These are phyloP conservation scores for Chenopodium quinoa DNA, from an alignment of 148 eudicot genomes.

Conservation along the genomic window DNA sequence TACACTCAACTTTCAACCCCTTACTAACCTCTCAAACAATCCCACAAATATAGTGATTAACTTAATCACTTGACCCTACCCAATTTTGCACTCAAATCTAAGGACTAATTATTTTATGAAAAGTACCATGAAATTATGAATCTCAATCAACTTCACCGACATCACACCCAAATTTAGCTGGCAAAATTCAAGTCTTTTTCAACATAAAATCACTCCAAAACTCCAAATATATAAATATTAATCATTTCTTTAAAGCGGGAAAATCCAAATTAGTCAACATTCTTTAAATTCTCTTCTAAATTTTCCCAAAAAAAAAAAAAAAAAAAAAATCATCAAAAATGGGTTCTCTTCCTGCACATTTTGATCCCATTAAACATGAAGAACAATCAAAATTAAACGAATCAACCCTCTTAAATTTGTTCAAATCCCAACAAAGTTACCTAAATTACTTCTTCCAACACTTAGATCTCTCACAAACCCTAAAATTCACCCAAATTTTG, in stretches of 20 bases:
- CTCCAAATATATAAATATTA: background rate
- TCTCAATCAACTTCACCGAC: background rate
- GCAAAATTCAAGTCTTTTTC: background rate
- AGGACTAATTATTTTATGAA: background rate
- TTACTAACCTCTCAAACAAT: background rate
- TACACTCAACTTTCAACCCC: background rate
- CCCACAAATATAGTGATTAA: background rate
- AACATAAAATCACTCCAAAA: background rate
- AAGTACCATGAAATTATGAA: no score
- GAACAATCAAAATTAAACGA: conserved; percentile 24
- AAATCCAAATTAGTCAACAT: background rate
- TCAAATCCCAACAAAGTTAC: conserved; percentile 76
- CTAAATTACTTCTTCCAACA: conserved; percentile 79
- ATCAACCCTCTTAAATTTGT: conserved; percentile 49
- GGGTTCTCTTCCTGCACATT: conserved; percentile 31
- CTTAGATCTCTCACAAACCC: conserved; percentile 66
- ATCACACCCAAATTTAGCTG: background rate
- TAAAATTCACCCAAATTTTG: conserved; percentile 69
- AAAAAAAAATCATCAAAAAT: conserved; percentile 9
- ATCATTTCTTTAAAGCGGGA: conserved; percentile 3
- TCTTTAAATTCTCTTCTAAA: background rate
- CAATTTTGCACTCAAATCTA: background rate
- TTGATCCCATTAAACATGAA: conserved; percentile 18
- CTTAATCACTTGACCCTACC: background rate
- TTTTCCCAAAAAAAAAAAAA: background rate